Evolutionary conservation across 345 rosid genomes (phyloP), one percentile per base, ranked within the genome.

Genomic region (Syzygium oleosum): DNA sequence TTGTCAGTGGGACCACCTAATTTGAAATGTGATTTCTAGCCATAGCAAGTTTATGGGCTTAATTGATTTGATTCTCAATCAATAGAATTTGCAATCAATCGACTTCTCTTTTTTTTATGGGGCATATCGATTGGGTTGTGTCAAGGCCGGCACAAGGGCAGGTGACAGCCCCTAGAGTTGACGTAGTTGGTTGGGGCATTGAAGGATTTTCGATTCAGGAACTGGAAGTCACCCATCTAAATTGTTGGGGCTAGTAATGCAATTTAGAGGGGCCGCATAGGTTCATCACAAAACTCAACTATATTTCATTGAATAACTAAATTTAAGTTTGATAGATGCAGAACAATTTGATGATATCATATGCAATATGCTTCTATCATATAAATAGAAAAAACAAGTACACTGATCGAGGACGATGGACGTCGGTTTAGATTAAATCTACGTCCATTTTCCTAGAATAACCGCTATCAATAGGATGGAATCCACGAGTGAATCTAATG

Each of bases 351-450:
- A 61, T 61, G 14, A 61, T 29, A 61, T 61, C 31, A 61, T 7
- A 61, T 14, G 31, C 2, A n/a, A 61, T 61, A n/a, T n/a, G 34
- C 73, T 61, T 61, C 38, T n/a, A n/a, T n/a, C 13, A 27, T 34
- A 61, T 3, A n/a, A 61, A n/a, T 13, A 13, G 10, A n/a, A n/a
- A n/a, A 61, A 61, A 13, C 38, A n/a, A n/a, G 73, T 61, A 61
- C 14, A 61, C 19, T 14, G 5, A 27, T 16, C 0, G 2, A 59
- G 16, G 68, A 59, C 8, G 10, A 61, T 61, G n/a, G n/a, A n/a
- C n/a, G n/a, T n/a, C 2, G 1, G 1, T 0, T 13, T 61, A 61
- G 0, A 61, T n/a, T 0, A 14, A 61, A 2, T 27, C 12, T 27
- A 12, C 1, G 2, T 59, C 0, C 3, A 13, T 27, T 9, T 38